A percentile compares a stretch with the other conserved stretches of the same genome.
These are phyloP conservation scores for Aechmea fasciata DNA, from an alignment of 176 grass and related monocot species.

Conservation along the genomic window DNA sequence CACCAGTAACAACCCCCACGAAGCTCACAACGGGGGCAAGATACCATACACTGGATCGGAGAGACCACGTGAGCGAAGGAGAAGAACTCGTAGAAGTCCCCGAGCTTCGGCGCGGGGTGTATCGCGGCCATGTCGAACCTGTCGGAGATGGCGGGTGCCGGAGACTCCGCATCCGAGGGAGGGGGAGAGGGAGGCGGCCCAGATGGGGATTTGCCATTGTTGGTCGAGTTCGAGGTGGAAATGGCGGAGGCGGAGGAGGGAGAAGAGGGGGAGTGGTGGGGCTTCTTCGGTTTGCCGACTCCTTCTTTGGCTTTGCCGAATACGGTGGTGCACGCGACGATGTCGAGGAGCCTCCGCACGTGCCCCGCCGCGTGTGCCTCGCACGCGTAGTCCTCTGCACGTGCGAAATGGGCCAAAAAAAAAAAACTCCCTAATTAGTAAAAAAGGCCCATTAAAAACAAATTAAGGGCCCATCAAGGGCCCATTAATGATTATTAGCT, in stretches of 20 bases:
- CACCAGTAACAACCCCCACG: not conserved
- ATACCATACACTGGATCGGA: conserved; percentile 67
- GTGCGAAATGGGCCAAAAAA: not conserved
- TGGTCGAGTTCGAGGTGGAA: not conserved
- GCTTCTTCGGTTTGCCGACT: conserved; percentile 14
- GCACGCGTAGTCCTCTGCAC: conserved; percentile 71
- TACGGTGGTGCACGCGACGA: conserved; percentile 73
- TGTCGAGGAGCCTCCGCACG: conserved; percentile 81
- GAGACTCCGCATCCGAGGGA: not conserved
- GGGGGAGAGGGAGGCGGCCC: conserved; percentile 16
- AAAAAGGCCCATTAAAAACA: not conserved
- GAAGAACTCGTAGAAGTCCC: conserved; percentile 99
- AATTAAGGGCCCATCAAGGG: not conserved
- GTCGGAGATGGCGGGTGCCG: conserved; percentile 62
- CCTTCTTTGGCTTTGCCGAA: conserved; percentile 61
- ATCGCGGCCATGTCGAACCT: conserved; percentile 94
- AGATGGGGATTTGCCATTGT: not conserved
- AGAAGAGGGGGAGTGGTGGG: conserved; percentile 26
- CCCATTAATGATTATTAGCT: no score
- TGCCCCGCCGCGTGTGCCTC: conserved; percentile 65
- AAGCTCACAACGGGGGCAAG: not conserved
- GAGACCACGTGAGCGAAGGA: conserved; percentile 73
- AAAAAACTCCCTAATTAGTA: not conserved
- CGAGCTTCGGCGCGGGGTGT: conserved; percentile 58
- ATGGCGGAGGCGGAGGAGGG: conserved; percentile 2